Evolutionary conservation across 306 rosid genomes (phyloP), one percentile per base, ranked within the genome.

Genomic region (Cicer arietinum): DNA sequence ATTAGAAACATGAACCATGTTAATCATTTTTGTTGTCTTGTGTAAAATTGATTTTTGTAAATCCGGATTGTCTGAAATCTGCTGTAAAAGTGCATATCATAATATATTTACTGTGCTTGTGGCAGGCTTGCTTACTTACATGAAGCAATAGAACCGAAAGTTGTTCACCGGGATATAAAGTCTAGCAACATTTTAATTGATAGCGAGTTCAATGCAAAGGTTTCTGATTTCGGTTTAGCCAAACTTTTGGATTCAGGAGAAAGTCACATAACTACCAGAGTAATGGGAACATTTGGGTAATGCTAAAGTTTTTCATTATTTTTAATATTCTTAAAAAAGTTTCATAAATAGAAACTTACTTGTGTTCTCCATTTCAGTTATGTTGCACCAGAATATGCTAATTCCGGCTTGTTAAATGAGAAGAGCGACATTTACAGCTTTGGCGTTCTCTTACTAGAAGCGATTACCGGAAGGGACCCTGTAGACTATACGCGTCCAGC

Each of bases 271-370:
- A 91, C 96, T 17, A 94, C 97, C 52, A 85, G 98, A 89, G 98
- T 94, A 35, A 94, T 94, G 98, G 98, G 98, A 79, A 94, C 98
- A 71, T 94, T 94, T 66, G 98, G 98, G 98, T 94, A 90, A 90
- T 67, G 72, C 48, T 30, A 41, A 60, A 7, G 0, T 43, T 6
- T 65, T 65, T 60, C 14, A 8, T 75, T 10, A 25, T 53, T 64
- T 22, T 53, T 18, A 7, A 13, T 35, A 69, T 57, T 22, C 50
- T 66, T 44, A 4, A 53, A 39, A 44, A 12, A 44, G 20, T 57
- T 58, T 12, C 11, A 8, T 42, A 56, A 74, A 53, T 13, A 5
- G 56, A 47, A 82, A 60, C 81, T 70, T 76, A 75, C 59, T 54
- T 59, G 44, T 77, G 80, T 64, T 82, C 74, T 77, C 22, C 25